These are phyloP conservation scores for Balamuthia mandrillaris DNA, from an alignment of 208 protist genomes.

Conservation along the genomic window DNA sequence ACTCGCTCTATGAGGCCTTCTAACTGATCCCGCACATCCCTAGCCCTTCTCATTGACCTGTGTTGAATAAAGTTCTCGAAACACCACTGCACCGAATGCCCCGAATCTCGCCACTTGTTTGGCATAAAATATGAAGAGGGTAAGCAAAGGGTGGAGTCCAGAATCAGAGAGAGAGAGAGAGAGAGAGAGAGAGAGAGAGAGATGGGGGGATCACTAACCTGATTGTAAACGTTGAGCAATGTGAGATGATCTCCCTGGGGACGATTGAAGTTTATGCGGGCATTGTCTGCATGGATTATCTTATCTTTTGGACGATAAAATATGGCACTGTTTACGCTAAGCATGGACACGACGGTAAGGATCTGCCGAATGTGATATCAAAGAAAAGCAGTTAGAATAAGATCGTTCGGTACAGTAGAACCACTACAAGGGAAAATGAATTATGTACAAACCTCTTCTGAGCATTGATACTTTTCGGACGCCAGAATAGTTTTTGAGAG, in stretches of 20 bases:
- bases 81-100: slow-evolving; percentile 74
- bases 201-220: slow-evolving; percentile 67
- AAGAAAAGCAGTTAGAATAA: slow-evolving; percentile 42
- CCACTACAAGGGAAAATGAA: neutral
- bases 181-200: neutral
- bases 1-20: slow-evolving; percentile 76
- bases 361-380: slow-evolving; percentile 52
- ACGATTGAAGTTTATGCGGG: slow-evolving; percentile 60
- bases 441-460: slow-evolving; percentile 68
- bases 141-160: neutral
- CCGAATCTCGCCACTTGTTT: slow-evolving; percentile 51
- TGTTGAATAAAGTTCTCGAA: slow-evolving; percentile 88
- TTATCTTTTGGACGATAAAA: slow-evolving; percentile 81
- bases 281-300: slow-evolving; percentile 65
- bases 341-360: slow-evolving; percentile 69
- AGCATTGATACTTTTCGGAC: slow-evolving; percentile 73
- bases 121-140: neutral
- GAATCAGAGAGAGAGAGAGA: neutral
- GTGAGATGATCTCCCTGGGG: slow-evolving; percentile 83
- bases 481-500: slow-evolving; percentile 73
- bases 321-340: slow-evolving; percentile 61
- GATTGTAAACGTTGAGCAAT: slow-evolving; percentile 79
- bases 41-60: slow-evolving; percentile 79
- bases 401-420: neutral
- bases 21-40: slow-evolving; percentile 83